Conservation (phyloP, 768 basidiomycete species). For the Russula sp. region DNA sequence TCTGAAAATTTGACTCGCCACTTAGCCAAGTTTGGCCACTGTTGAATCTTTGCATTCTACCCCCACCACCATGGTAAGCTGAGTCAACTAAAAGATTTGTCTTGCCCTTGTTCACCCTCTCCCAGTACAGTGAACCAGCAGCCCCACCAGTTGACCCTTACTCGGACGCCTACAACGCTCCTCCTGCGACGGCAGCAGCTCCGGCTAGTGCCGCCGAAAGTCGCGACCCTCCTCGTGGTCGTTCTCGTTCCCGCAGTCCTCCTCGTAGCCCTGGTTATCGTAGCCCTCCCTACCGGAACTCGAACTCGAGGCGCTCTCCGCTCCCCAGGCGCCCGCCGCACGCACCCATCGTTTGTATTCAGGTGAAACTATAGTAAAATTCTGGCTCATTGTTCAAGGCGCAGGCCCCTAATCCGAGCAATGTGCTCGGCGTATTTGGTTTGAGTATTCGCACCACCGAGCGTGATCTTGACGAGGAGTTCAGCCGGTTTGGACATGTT, state of each 20-base stretch:
- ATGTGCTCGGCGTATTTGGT: conserved; percentile 96
- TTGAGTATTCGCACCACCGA: conserved; percentile 92
- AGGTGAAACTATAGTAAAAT: conserved; percentile 11
- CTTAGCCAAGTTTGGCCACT: conserved; percentile 29
- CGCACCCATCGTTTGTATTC: conserved; percentile 62
- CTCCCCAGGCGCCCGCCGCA: conserved; percentile 59
- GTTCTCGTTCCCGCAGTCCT: conserved; percentile 65
- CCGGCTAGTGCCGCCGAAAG: conserved; percentile 38
- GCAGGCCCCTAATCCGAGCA: conserved; percentile 83
- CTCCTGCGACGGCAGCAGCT: conserved; percentile 45
- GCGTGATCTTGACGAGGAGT: conserved; percentile 92
- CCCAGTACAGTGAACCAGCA: conserved; percentile 60
- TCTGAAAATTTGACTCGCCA: conserved; percentile 20
- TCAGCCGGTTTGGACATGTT: conserved; percentile 79
- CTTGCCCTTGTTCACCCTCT: conserved; percentile 16
- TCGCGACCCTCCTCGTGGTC: conserved; percentile 55
- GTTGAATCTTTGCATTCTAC: conserved; percentile 31
- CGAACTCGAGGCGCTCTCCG: conserved; percentile 40
- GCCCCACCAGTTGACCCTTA: conserved; percentile 68
- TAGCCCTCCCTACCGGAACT: conserved; percentile 49
- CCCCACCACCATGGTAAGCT: conserved; percentile 61
- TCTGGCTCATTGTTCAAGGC: conserved; percentile 34
- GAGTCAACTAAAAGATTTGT: conserved; percentile 30
- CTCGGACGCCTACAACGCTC: conserved; percentile 73
- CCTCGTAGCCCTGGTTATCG: conserved; percentile 58